phyloP scores from a whole-genome alignment of 805 yeast genomes.

The Clavispora carvajalis region DNA sequence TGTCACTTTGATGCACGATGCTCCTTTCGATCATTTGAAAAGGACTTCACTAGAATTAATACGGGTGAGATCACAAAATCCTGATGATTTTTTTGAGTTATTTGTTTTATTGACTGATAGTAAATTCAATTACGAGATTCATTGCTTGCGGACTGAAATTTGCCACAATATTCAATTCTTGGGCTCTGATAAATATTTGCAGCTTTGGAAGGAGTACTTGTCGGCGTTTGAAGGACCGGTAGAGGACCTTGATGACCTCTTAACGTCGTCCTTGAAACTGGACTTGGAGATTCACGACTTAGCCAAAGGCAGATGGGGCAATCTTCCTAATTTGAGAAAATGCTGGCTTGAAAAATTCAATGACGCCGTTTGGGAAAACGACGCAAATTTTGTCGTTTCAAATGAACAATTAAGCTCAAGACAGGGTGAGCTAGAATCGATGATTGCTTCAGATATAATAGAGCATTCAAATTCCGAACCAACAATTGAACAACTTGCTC shows the following conservation, averaged over 20 bases:
- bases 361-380: neutral
- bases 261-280: constrained; percentile 9
- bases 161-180: constrained; percentile 8
- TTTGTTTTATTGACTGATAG: constrained; percentile 22
- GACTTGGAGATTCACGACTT: constrained; percentile 15
- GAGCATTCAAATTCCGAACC: neutral
- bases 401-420: neutral
- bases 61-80: constrained; percentile 12
- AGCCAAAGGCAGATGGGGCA: constrained; percentile 16
- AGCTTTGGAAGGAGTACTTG: constrained; percentile 20
- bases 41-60: constrained; percentile 21
- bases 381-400: neutral
- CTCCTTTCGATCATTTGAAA: constrained; percentile 28
- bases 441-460: neutral
- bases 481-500: too few species aligned
- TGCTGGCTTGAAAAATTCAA: constrained; percentile 9
- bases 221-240: constrained; percentile 8
- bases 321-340: constrained; percentile 17
- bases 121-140: constrained; percentile 23
- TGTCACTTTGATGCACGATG: constrained; percentile 27
- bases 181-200: constrained; percentile 10
- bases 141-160: constrained; percentile 14
- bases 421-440: neutral
- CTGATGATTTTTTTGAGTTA: constrained; percentile 14
- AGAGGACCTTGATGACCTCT: constrained; percentile 18